Evolutionary conservation across 768 basidiomycete genomes (phyloP).

Genomic region (Boletus eberwhitei): DNA sequence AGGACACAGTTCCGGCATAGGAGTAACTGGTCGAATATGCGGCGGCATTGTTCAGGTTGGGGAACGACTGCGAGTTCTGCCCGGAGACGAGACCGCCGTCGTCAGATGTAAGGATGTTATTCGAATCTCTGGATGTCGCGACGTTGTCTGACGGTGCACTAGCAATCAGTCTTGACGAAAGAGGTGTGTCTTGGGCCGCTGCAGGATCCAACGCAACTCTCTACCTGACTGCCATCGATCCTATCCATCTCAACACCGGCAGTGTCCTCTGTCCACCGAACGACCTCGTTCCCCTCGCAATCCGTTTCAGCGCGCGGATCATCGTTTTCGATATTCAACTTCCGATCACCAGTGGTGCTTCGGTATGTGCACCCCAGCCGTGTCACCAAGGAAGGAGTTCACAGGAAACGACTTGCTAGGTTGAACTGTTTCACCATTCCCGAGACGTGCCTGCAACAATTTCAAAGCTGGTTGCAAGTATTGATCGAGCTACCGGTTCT

Average conservation of each 20-base stretch:
- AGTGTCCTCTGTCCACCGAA: constrained; percentile 80
- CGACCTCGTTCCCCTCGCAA: constrained; percentile 72
- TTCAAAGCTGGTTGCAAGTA: constrained; percentile 68
- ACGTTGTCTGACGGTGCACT: not conserved
- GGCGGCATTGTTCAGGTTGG: constrained; percentile 91
- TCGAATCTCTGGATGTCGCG: not conserved
- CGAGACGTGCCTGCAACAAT: constrained; percentile 88
- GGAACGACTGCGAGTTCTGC: constrained; percentile 79
- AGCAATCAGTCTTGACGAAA: constrained; percentile 88
- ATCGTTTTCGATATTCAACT: constrained; percentile 91
- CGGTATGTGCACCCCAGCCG: constrained; percentile 47
- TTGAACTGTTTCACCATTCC: constrained; percentile 95
- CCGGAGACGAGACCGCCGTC: constrained; percentile 85
- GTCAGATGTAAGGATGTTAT: constrained; percentile 55
- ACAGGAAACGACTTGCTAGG: constrained; percentile 36
- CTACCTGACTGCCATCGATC: constrained; percentile 79
- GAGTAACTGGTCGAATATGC: constrained; percentile 79
- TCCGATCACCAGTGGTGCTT: constrained; percentile 84
- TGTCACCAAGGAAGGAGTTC: not conserved
- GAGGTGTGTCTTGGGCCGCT: constrained; percentile 77
- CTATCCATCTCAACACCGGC: constrained; percentile 82
- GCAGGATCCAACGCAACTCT: constrained; percentile 90
- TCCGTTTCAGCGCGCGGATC: constrained; percentile 78
- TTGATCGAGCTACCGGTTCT: constrained; percentile 76
- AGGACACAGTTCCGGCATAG: constrained; percentile 73